A percentile compares a stretch with the other conserved stretches of the same genome.
phyloP scores from a whole-genome alignment of 768 basidiomycete genomes.

The Hygrocybe coccinea region DNA sequence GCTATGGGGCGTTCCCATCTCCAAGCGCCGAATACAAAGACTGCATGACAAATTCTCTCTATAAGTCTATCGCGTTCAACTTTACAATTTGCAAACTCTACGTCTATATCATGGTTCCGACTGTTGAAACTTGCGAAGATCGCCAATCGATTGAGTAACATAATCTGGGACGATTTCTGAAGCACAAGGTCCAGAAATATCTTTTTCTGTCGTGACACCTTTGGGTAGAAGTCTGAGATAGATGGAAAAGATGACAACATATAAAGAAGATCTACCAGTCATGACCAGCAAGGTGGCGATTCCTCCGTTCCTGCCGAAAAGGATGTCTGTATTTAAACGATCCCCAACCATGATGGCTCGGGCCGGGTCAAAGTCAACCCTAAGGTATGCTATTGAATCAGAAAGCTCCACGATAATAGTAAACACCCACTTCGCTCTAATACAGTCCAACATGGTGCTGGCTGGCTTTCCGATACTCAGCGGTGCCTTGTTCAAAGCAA shows the following conservation, averaged over 20 bases:
- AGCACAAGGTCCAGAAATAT: conserved; percentile 66
- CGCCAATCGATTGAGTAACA: conserved; percentile 75
- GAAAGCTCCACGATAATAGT: not conserved
- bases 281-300: conserved; percentile 85
- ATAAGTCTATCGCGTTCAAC: not conserved
- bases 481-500: conserved; percentile 64
- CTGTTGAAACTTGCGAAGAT: conserved; percentile 45
- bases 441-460: conserved; percentile 87
- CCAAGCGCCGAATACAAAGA: not conserved
- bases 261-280: conserved; percentile 54
- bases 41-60: not conserved
- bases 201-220: conserved; percentile 76
- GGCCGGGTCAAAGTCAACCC: conserved; percentile 80
- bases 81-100: conserved; percentile 8
- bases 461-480: conserved; percentile 88
- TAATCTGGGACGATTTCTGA: conserved; percentile 76
- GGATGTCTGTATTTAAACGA: conserved; percentile 90
- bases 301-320: conserved; percentile 85
- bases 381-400: conserved; percentile 27
- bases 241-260: conserved; percentile 1
- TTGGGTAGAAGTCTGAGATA: not conserved
- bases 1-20: conserved; percentile 31
- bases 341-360: conserved; percentile 95
- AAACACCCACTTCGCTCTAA: conserved; percentile 54
- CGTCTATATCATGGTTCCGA: not conserved